A percentile compares a stretch with the other conserved stretches of the same genome.
These are phyloP conservation scores for Bruguiera gymnorhiza DNA, from an alignment of 345 rosid species.

Conservation along the genomic window DNA sequence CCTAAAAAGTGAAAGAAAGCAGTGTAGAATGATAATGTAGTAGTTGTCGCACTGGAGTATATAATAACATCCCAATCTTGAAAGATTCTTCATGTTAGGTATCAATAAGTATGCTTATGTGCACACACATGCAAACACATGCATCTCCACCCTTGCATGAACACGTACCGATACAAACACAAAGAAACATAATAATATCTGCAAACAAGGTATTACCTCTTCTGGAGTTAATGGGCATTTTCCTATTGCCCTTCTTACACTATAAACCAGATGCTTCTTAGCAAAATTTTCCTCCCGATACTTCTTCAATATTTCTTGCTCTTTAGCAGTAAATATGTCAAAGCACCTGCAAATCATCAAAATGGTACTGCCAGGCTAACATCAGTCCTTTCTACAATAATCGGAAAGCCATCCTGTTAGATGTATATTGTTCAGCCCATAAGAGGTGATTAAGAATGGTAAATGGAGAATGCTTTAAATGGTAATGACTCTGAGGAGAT, in stretches of 20 bases:
- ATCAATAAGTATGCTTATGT: background rate
- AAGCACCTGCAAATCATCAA: conserved; percentile 60
- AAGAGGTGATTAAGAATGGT: background rate
- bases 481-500: background rate
- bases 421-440: background rate
- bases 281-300: conserved; percentile 89
- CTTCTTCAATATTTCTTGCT: conserved; percentile 70
- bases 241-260: conserved; percentile 83
- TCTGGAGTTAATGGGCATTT: conserved; percentile 91
- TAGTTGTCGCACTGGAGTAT: background rate
- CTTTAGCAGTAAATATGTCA: conserved; percentile 73
- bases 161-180: background rate
- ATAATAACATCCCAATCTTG: background rate
- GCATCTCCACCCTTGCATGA: background rate
- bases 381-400: conserved; percentile 3
- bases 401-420: background rate
- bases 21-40: background rate
- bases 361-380: background rate
- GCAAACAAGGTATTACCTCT: conserved; percentile 48
- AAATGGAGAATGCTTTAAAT: background rate
- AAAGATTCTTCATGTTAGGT: background rate
- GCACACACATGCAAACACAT: background rate
- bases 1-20: background rate
- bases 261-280: conserved; percentile 54
- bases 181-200: background rate